Percentiles rank a stretch among this genome's conserved stretches.
These are phyloP conservation scores for Pseudozyma hubeiensis DNA, from an alignment of 1,284 basidiomycete species.

Conservation along the genomic window DNA sequence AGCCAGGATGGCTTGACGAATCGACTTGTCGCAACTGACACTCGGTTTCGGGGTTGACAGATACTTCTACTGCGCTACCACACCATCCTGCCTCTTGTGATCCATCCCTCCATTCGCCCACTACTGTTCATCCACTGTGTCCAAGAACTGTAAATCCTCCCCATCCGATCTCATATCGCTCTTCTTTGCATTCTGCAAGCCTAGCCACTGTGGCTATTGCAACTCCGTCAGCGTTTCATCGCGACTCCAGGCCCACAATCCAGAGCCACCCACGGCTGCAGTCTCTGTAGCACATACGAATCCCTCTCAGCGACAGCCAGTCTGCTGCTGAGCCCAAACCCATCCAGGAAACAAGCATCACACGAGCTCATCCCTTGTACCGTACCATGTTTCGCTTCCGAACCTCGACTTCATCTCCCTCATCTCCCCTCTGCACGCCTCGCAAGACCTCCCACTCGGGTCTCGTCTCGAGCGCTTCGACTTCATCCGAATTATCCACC, in stretches of 20 bases:
- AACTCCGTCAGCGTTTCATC: background rate
- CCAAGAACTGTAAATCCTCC: background rate
- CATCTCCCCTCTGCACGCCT: constrained; percentile 9
- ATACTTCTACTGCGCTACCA: constrained; percentile 34
- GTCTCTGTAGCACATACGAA: background rate
- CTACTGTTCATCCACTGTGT: background rate
- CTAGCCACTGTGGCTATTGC: background rate
- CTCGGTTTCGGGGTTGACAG: constrained; percentile 39
- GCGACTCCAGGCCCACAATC: background rate
- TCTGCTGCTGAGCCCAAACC: background rate
- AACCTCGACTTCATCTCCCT: constrained; percentile 32
- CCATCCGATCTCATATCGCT: constrained; percentile 5
- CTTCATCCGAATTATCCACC: constrained; percentile 17
- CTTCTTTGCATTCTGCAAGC: background rate
- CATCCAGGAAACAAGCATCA: constrained; percentile 13
- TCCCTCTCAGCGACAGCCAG: constrained; percentile 6
- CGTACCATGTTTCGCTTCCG: constrained; percentile 42
- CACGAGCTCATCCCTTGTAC: constrained; percentile 13
- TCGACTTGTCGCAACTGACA: constrained; percentile 27
- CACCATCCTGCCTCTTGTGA: too few relatives aligned
- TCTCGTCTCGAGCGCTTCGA: constrained; percentile 14
- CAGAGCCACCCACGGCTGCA: background rate
- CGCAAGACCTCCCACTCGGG: constrained; percentile 4
- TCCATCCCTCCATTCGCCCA: background rate
- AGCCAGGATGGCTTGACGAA: constrained; percentile 5